Conservation (phyloP, 352 stramenopile species). For the Phytopythium boreale region DNA sequence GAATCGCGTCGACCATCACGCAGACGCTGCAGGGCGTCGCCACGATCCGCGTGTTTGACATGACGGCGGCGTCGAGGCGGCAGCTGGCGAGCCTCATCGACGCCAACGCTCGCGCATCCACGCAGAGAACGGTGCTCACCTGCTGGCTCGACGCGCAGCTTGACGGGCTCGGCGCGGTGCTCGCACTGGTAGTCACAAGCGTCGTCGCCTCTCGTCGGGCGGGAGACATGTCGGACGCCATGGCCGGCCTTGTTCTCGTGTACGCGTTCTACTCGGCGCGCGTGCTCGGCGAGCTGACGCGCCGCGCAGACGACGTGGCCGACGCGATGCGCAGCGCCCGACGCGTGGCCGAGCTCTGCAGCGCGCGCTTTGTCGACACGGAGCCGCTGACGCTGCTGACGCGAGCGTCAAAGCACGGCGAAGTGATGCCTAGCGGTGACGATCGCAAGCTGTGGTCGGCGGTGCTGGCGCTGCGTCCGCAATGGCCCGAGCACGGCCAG, state of each 20-base stretch:
- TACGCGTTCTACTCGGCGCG: conserved; percentile 93
- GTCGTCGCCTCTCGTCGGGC: conserved; percentile 73
- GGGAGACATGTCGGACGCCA: conserved; percentile 51
- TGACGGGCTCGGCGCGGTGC: conserved; percentile 78
- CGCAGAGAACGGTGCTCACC: conserved; percentile 89
- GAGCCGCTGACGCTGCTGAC: conserved; percentile 31
- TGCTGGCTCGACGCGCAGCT: conserved; percentile 96
- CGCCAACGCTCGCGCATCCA: conserved; percentile 84
- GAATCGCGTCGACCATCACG: conserved; percentile 92
- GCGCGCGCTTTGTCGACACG: conserved; percentile 20
- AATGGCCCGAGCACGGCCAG: conserved; percentile 56
- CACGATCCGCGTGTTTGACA: conserved; percentile 68
- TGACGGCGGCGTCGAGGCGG: conserved; percentile 32
- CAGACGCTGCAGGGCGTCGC: conserved; percentile 84
- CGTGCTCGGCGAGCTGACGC: conserved; percentile 94
- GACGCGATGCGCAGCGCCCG: conserved; percentile 95
- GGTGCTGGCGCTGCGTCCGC: conserved; percentile 31
- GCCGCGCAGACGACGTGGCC: conserved; percentile 92
- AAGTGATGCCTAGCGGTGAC: background rate
- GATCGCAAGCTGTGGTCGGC: background rate
- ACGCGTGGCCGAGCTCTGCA: conserved; percentile 51
- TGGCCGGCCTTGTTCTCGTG: conserved; percentile 91
- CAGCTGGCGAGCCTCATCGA: conserved; percentile 48
- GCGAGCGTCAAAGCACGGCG: background rate
- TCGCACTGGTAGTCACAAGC: conserved; percentile 89